phyloP scores from a whole-genome alignment of 352 stramenopile species.

The Phytophthora rubi region DNA sequence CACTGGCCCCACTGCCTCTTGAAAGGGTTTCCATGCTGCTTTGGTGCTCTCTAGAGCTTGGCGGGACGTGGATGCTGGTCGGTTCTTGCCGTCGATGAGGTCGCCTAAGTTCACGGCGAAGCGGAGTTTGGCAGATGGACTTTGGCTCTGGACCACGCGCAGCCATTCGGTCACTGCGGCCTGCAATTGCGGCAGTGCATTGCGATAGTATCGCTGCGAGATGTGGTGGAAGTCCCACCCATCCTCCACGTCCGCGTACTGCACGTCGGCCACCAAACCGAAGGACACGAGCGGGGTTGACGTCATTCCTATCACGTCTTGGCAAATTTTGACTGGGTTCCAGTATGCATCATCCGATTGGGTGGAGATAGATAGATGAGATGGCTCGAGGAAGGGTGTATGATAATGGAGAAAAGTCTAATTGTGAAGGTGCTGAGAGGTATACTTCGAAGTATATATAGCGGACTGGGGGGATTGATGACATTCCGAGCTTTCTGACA shows the following conservation, averaged over 20 bases:
- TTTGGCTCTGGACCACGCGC: constrained; percentile 27
- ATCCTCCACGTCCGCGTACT: constrained; percentile 84
- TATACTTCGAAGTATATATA: constrained; percentile 9
- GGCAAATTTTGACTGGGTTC: constrained; percentile 11
- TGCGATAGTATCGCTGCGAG: constrained; percentile 74
- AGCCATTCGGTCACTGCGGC: constrained; percentile 62
- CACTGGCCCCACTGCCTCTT: constrained; percentile 54
- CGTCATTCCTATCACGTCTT: constrained; percentile 1
- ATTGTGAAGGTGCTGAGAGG: not conserved
- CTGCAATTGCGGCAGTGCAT: constrained; percentile 60
- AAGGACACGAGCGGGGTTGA: constrained; percentile 59
- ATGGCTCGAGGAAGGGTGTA: not conserved
- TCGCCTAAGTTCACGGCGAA: constrained; percentile 85
- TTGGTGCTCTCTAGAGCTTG: constrained; percentile 50
- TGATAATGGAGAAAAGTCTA: constrained; percentile 2
- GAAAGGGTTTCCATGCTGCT: constrained; percentile 51
- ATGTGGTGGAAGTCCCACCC: constrained; percentile 80
- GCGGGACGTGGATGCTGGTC: constrained; percentile 45
- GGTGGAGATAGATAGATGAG: not conserved
- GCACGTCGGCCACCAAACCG: constrained; percentile 77
- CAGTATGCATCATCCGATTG: constrained; percentile 17
- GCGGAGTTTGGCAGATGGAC: constrained; percentile 34
- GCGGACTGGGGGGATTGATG: not conserved
- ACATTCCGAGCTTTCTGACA: not conserved
- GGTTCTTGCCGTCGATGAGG: constrained; percentile 85